phyloP scores from a whole-genome alignment of 768 basidiomycete genomes.

The Suillus subaureus region DNA sequence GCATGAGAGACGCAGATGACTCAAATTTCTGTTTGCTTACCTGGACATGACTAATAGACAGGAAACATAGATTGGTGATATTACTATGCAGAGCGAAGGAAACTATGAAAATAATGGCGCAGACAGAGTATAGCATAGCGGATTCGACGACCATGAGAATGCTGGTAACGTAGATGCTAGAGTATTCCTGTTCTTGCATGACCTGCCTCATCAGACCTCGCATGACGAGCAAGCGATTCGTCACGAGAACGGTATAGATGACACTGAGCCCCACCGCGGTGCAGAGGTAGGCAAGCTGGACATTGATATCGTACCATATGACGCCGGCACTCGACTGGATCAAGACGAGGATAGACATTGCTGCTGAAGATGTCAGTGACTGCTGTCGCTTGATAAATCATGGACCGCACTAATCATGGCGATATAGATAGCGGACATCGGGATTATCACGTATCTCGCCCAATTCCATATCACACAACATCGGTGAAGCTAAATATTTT shows the following conservation, averaged over 20 bases:
- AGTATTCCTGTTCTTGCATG: slow-evolving; percentile 13
- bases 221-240: slow-evolving; percentile 21
- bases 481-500: neutral
- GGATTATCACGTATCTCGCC: slow-evolving; percentile 12
- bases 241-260: slow-evolving; percentile 28
- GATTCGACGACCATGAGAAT: slow-evolving; percentile 34
- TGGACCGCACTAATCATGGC: slow-evolving; percentile 11
- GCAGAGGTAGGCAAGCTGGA: slow-evolving; percentile 23
- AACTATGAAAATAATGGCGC: slow-evolving; percentile 30
- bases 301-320: slow-evolving; percentile 14
- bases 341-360: slow-evolving; percentile 3
- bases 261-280: slow-evolving; percentile 28
- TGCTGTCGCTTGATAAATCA: neutral
- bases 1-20: neutral
- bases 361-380: neutral
- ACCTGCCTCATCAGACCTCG: slow-evolving; percentile 16
- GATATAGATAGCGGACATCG: slow-evolving; percentile 11
- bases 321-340: neutral
- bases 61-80: slow-evolving; percentile 29
- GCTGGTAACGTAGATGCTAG: slow-evolving; percentile 24
- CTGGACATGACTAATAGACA: slow-evolving; percentile 20
- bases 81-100: slow-evolving; percentile 16
- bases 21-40: neutral
- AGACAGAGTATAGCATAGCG: slow-evolving; percentile 26
- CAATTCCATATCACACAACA: slow-evolving; percentile 3